phyloP scores from a whole-genome alignment of 2,329 filamentous ascomycete species.

The Aspergillus udagawae region DNA sequence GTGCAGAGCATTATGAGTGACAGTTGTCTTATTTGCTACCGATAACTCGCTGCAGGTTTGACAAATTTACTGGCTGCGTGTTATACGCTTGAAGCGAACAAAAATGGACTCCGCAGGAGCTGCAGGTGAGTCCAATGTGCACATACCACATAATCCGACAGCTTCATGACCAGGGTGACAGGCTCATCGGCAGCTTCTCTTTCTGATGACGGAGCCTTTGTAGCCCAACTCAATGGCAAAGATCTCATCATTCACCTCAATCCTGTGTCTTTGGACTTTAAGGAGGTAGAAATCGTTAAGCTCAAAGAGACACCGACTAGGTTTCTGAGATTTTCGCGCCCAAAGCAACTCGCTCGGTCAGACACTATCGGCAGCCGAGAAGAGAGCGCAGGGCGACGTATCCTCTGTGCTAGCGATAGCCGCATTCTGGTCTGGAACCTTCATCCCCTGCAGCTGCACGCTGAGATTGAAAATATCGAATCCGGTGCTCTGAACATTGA shows the following conservation, averaged over 20 bases:
- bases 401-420: conserved; percentile 32
- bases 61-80: background rate
- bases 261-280: conserved; percentile 23
- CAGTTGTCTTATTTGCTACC: background rate
- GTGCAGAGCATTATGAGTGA: too few relatives aligned
- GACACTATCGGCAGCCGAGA: background rate
- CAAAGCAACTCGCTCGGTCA: background rate
- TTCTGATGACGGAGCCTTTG: conserved; percentile 29
- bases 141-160: background rate
- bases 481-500: conserved; percentile 33
- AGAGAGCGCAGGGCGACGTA: conserved; percentile 20
- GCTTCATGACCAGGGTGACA: conserved; percentile 2
- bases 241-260: conserved; percentile 32
- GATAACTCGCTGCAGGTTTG: background rate
- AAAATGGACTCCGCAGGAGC: conserved; percentile 27
- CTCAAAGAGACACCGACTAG: conserved; percentile 29
- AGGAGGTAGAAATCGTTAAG: conserved; percentile 29
- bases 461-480: conserved; percentile 40
- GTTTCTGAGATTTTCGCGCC: conserved; percentile 28
- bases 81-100: background rate
- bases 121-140: conserved; percentile 18
- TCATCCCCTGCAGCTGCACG: conserved; percentile 32
- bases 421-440: conserved; percentile 37
- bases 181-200: conserved; percentile 17
- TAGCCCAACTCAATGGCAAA: conserved; percentile 27